Evolutionary conservation across 1,284 basidiomycete species (phyloP).

Genomic region (Ceratobasidium sp.): DNA sequence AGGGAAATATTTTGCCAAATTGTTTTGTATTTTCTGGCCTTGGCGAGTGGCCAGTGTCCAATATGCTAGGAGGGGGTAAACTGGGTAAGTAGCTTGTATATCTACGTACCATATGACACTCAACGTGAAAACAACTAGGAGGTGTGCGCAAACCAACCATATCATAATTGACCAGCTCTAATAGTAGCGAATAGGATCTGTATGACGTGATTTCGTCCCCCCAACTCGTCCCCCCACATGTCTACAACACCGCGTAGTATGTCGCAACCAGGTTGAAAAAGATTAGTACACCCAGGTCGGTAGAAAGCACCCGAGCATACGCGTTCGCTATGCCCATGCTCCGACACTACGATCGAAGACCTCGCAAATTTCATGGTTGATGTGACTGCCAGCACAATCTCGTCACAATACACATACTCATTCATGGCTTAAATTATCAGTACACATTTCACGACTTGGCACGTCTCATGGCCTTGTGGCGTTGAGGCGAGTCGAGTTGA

Average conservation of each 20-base stretch:
- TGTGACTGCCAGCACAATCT: neutral
- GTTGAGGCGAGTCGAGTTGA: too few species aligned
- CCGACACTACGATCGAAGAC: constrained; percentile 39
- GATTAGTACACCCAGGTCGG: constrained; percentile 10
- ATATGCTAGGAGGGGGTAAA: constrained; percentile 42
- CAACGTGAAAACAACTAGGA: neutral
- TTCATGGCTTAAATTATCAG: too few species aligned
- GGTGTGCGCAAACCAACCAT: constrained; percentile 36
- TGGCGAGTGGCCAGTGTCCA: constrained; percentile 38
- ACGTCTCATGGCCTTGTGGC: neutral
- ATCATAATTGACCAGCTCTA: too few species aligned
- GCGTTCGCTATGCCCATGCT: neutral
- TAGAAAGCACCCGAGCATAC: neutral
- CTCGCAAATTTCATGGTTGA: constrained; percentile 42
- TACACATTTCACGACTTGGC: constrained; percentile 26
- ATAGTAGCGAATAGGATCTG: constrained; percentile 36
- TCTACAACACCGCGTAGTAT: constrained; percentile 36
- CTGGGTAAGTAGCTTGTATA: constrained; percentile 37
- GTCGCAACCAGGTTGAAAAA: constrained; percentile 15
- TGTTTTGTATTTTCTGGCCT: constrained; percentile 40
- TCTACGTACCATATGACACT: neutral
- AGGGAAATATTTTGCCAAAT: constrained; percentile 37
- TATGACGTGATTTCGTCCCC: constrained; percentile 40
- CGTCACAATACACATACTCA: neutral
- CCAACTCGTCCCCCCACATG: constrained; percentile 36